Percentiles rank a stretch among this genome's conserved stretches.
Conservation (phyloP, 1,284 basidiomycete species). For the Cutaneotrichosporon daszewskae region DNA sequence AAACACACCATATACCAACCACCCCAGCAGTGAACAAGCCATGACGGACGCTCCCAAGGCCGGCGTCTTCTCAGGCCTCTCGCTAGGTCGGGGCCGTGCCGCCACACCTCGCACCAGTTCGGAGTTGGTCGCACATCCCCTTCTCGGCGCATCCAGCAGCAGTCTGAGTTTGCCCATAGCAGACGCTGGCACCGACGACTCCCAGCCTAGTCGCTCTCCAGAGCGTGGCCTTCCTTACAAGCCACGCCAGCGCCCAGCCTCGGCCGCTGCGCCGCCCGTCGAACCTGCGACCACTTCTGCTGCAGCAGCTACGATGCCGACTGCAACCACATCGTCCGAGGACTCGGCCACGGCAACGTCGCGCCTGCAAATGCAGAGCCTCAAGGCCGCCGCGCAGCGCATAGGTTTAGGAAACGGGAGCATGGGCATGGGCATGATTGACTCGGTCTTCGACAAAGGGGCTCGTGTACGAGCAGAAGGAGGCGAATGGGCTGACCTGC, state of each 20-base stretch:
- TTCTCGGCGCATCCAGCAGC: slow-evolving; percentile 30
- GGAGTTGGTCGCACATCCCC: slow-evolving; percentile 37
- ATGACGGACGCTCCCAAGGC: slow-evolving; percentile 27
- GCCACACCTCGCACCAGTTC: slow-evolving; percentile 2
- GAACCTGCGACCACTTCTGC: background rate
- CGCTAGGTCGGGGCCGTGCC: slow-evolving; percentile 20
- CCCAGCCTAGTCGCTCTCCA: background rate
- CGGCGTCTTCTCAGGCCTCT: slow-evolving; percentile 36
- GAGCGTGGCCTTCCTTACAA: slow-evolving; percentile 9
- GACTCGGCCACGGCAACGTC: slow-evolving; percentile 25
- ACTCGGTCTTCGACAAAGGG: slow-evolving; percentile 64
- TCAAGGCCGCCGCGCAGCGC: slow-evolving; percentile 70
- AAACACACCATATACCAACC: too few relatives aligned
- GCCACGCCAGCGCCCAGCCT: slow-evolving; percentile 8
- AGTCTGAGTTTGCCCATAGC: too few relatives aligned
- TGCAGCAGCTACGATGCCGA: slow-evolving; percentile 3
- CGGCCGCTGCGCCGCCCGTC: background rate
- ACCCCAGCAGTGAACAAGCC: slow-evolving; percentile 29
- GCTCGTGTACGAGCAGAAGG: slow-evolving; percentile 59
- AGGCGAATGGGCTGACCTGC: slow-evolving; percentile 69
- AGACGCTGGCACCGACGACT: too few relatives aligned
- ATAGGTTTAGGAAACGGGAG: slow-evolving; percentile 65
- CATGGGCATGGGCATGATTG: slow-evolving; percentile 76
- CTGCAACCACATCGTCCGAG: slow-evolving; percentile 6
- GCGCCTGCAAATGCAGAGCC: slow-evolving; percentile 64